These are phyloP conservation scores for Bocquillonia castaneifolia DNA, from an alignment of 441 rosid species.

Conservation along the genomic window DNA sequence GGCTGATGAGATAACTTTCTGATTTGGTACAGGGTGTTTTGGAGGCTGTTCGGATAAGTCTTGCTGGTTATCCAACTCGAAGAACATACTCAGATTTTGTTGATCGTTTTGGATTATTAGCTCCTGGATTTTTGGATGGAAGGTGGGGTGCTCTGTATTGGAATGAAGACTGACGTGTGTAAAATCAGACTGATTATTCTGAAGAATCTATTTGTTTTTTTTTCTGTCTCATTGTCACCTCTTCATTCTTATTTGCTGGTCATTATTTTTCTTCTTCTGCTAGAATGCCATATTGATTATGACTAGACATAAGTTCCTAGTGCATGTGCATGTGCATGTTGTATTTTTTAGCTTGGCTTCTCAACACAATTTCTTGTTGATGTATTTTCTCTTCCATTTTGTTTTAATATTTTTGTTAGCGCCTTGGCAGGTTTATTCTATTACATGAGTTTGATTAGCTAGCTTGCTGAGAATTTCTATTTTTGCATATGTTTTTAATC, in stretches of 20 bases:
- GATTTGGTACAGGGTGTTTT: constrained; percentile 71
- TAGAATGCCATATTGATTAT: neutral
- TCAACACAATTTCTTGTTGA: neutral
- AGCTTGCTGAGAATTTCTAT: no score
- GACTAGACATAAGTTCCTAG: neutral
- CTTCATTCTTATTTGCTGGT: neutral
- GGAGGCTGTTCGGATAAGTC: constrained; percentile 98
- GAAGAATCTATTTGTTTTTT: neutral
- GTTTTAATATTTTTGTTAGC: neutral
- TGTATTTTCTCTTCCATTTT: constrained; percentile 3
- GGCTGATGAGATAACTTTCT: constrained; percentile 3
- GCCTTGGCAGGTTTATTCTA: neutral
- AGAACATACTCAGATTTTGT: constrained; percentile 83
- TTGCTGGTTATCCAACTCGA: constrained; percentile 98
- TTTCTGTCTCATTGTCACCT: neutral
- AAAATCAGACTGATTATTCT: neutral
- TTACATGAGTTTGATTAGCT: no score
- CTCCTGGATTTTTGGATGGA: constrained; percentile 70
- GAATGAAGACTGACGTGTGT: neutral
- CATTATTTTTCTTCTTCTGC: neutral
- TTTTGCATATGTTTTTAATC: no score
- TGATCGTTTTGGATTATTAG: constrained; percentile 88
- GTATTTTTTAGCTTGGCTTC: neutral
- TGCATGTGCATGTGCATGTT: neutral
- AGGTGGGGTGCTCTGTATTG: constrained; percentile 43